Evolutionary conservation across 495 filamentous ascomycete species (phyloP), one percentile per base, ranked within the genome.

Genomic region (Pseudomonodictys pantanalensis): DNA sequence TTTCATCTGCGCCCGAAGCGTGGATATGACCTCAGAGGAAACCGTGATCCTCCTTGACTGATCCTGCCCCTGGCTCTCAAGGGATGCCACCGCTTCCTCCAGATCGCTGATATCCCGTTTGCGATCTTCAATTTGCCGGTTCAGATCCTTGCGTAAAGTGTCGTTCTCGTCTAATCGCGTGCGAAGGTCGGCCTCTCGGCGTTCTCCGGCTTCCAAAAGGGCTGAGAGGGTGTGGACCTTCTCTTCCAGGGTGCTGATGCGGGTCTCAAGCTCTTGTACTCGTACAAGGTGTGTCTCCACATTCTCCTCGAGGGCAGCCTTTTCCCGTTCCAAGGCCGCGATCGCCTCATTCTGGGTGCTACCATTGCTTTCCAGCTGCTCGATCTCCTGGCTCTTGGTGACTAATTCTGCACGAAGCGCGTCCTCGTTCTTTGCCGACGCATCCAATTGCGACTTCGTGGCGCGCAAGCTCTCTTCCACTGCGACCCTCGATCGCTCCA

Each of bases 21-120:
- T 24, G 10, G 51, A 52, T 6, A 52, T 51, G 18, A 54, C 58
- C 22, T 46, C 52, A 18, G 52, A 51, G 5, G 56, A 45, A 1
- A 45, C 18, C 17, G 25, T 17, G 26, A 66, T 57, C 56, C 30
- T 56, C 2, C 39, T 45, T 9, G 51, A 35, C 42, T 56, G 56
- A 5, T 65, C 62, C n/a, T 50, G 38, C 6, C 55, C 50, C 51
- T 60, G 56, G 12, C 26, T 43, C 24, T 60, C 50, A 26, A 65
- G 48, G 22, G 29, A 51, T 1, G 41, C 32, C 11, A 56, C 49
- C 18, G 60, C 29, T 17, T 53, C 42, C 20, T 53, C 24, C 15
- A 29, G 7, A 5, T 20, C 20, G 23, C 9, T 49, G 11, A 51
- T 29, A 11, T 45, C 38, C 30, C 12, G 29, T 15, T 18, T 9